These are phyloP conservation scores for Pestalotiopsis sp. DNA, from an alignment of 2,329 filamentous ascomycete species.

Conservation along the genomic window DNA sequence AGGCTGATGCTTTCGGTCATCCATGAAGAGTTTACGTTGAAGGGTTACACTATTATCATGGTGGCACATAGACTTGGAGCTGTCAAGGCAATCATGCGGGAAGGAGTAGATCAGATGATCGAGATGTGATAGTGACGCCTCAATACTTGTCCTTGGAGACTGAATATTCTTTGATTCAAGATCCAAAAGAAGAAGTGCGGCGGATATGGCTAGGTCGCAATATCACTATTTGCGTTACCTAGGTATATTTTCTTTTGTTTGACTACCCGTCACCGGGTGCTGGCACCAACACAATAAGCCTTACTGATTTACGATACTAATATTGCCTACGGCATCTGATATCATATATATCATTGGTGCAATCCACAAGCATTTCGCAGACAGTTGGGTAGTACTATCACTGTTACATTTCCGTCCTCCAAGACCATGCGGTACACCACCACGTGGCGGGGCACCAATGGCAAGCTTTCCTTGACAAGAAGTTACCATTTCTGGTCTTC, in stretches of 20 bases:
- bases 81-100: constrained; percentile 24
- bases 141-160: too few species aligned
- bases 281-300: too few species aligned
- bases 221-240: too few species aligned
- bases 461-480: background rate
- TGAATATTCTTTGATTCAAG: too few species aligned
- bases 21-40: constrained; percentile 29
- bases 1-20: constrained; percentile 33
- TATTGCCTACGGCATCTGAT: background rate
- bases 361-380: background rate
- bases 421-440: background rate
- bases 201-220: background rate
- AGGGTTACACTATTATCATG: constrained; percentile 35
- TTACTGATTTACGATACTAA: background rate
- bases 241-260: too few species aligned
- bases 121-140: background rate
- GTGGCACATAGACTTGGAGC: constrained; percentile 34
- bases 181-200: too few species aligned
- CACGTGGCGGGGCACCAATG: background rate
- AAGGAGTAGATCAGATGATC: constrained; percentile 24
- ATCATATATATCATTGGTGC: background rate
- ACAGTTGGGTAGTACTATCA: background rate
- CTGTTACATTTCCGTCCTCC: background rate
- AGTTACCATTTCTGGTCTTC: background rate
- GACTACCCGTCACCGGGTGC: too few species aligned